Percentiles rank a stretch among this genome's conserved stretches.
These are phyloP conservation scores for Erythrobasidium yunnanense DNA, from an alignment of 768 basidiomycete species.

Conservation along the genomic window DNA sequence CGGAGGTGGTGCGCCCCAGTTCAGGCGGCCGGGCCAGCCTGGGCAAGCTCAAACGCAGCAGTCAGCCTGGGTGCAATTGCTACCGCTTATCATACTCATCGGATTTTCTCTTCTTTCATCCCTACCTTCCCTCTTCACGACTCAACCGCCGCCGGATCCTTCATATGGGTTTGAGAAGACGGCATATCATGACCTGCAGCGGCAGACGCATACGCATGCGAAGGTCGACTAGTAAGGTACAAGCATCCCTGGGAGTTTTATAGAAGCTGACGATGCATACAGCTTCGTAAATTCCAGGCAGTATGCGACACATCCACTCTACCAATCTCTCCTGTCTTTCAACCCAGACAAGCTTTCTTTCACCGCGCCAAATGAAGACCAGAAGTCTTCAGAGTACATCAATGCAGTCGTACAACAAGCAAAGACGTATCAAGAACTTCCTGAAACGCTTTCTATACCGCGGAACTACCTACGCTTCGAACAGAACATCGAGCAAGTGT, in stretches of 20 bases:
- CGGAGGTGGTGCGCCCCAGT: slow-evolving; percentile 41
- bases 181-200: slow-evolving; percentile 55
- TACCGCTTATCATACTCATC: slow-evolving; percentile 74
- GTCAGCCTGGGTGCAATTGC: slow-evolving; percentile 51
- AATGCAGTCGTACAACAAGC: background rate
- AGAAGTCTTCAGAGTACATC: background rate
- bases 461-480: slow-evolving; percentile 51
- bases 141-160: slow-evolving; percentile 64
- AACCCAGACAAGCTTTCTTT: slow-evolving; percentile 8
- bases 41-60: slow-evolving; percentile 42
- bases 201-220: slow-evolving; percentile 55
- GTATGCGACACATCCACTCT: slow-evolving; percentile 66
- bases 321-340: slow-evolving; percentile 12
- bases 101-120: slow-evolving; percentile 71
- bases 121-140: slow-evolving; percentile 63
- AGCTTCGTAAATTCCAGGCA: slow-evolving; percentile 64
- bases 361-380: background rate
- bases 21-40: slow-evolving; percentile 40
- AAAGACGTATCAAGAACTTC: background rate
- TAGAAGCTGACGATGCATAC: background rate
- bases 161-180: slow-evolving; percentile 59
- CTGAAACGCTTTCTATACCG: slow-evolving; percentile 44
- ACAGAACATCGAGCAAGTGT: slow-evolving; percentile 60
- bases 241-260: background rate
- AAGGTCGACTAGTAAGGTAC: slow-evolving; percentile 54